Conservation (phyloP, 805 yeast species). For the Pichia insulana region DNA sequence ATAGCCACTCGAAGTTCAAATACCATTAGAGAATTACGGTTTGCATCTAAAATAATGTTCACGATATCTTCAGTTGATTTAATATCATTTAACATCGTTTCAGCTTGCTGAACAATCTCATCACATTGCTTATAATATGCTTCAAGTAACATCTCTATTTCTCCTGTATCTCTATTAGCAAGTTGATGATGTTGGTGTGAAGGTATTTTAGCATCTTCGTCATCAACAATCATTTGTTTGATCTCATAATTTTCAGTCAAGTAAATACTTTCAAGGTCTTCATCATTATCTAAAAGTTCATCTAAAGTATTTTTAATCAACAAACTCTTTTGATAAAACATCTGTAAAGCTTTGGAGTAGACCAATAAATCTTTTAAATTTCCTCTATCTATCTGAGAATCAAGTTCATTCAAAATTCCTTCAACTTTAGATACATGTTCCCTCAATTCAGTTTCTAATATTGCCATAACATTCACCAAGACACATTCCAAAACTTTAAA, state of each 20-base stretch:
- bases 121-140: constrained; percentile 88
- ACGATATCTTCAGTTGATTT: constrained; percentile 89
- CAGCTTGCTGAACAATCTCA: constrained; percentile 87
- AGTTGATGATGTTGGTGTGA: not conserved
- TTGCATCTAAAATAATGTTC: constrained; percentile 83
- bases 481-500: constrained; percentile 79
- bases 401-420: constrained; percentile 57
- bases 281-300: constrained; percentile 79
- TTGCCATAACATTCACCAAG: constrained; percentile 69
- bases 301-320: constrained; percentile 76
- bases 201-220: not conserved
- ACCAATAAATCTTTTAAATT: constrained; percentile 65
- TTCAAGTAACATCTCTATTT: constrained; percentile 80
- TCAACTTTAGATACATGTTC: constrained; percentile 52
- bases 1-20: constrained; percentile 76
- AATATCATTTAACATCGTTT: constrained; percentile 72
- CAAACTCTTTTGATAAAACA: constrained; percentile 65
- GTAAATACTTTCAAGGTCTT: constrained; percentile 74
- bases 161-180: constrained; percentile 35
- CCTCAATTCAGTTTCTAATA: constrained; percentile 67
- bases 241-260: constrained; percentile 36
- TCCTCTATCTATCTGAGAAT: constrained; percentile 70
- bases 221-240: constrained; percentile 11
- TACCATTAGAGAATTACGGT: constrained; percentile 82
- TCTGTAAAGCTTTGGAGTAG: constrained; percentile 59